Base-by-base conservation (phyloP, 352 stramenopile genomes). In the Pythium diclinum region DNA sequence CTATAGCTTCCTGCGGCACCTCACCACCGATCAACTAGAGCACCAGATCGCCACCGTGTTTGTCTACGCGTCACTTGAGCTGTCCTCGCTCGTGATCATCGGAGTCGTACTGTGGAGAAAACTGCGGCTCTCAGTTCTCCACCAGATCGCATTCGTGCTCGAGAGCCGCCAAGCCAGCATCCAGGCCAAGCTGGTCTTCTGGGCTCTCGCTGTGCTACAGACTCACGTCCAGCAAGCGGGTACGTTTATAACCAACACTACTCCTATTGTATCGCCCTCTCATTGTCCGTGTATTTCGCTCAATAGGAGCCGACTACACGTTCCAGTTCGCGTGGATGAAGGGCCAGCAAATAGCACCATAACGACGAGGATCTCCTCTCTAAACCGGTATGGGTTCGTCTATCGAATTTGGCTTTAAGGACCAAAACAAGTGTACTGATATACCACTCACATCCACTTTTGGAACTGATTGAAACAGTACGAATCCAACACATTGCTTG, bases 1-100 rank as follows among this genome's bases (percentile, higher is more conserved):
- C 23, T 69, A 79, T 51, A 46, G 64, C 8, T 65, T 77, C 14
- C 40, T 77, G 23, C 14, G 34, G 11, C 38, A 44, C 6, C 44
- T 70, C 9, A 67, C 69, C 5, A 21, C 13, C 48, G 16, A 48
- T 17, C 16, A 36, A 28, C 47, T 59, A n/a, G 3, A 44, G 23
- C 3, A 46, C 34, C 8, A 25, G 36, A 34, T 56, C 32, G 2
- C 59, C 58, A 68, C 58, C 17, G 49, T 69, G 14, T n/a, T 48
- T 8, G 3, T 61, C 25, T 70, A 65, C 30, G 52, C 48, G 17
- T 38, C 42, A 32, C 56, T 70, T 14, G 52, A 70, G 40, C 46
- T 61, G 4, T 5, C 25, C 0, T 65, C 64, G 3, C 17, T 70
- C 3, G 28, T 65, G 4, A n/a, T 48, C 42, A 48, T 48, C 3